Base-by-base conservation (phyloP, 768 basidiomycete genomes). In the Cystobasidium tubakii region DNA sequence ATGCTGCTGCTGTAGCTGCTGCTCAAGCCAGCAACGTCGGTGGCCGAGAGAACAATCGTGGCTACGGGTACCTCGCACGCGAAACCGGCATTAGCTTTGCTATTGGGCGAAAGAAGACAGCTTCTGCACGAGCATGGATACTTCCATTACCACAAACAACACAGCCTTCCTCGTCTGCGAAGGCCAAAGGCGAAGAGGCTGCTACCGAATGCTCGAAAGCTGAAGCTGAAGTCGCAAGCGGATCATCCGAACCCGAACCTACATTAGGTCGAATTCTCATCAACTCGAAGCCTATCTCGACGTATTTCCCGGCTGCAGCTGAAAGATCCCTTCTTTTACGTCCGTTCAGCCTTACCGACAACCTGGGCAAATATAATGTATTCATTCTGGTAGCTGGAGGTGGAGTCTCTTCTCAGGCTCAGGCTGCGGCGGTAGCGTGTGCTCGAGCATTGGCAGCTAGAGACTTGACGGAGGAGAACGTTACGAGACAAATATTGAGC, bases 361-460 rank as follows among this genome's bases (percentile, higher is more conserved):
- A 89, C 31, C 81, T 97, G 13, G 92, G 92, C 23, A 66, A 53
- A 36, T 98, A 88, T 84, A 98, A 87, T 79, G 83, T 87, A 29
- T 85, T 84, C 73, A 86, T 88, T 17, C 84, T 92, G 44, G 87
- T 87, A 36, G 84, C 90, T 33, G 92, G 92, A 3, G 94, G 94
- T 17, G 95, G 95, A 0, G 88, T 86, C n/a, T 89, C 90, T 0
- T 92, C 94, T 1, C 93, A 97, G 80, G 89, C 91, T n/a, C 92
- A 89, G 21, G 90, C 87, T 21, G 83, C 92, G 29, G 86, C 86
- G 2, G 69, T 83, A 75, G 83, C 78, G 0, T 64, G 83, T 17
- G 81, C 82, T 9, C 76, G 81, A 33, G 83, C 81, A 0, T 27
- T 84, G 39, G 78, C 77, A 0, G 79, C 77, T 34, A 76, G 74